Base-by-base conservation (phyloP, 148 eudicot genomes). In the Cornus kousa region DNA sequence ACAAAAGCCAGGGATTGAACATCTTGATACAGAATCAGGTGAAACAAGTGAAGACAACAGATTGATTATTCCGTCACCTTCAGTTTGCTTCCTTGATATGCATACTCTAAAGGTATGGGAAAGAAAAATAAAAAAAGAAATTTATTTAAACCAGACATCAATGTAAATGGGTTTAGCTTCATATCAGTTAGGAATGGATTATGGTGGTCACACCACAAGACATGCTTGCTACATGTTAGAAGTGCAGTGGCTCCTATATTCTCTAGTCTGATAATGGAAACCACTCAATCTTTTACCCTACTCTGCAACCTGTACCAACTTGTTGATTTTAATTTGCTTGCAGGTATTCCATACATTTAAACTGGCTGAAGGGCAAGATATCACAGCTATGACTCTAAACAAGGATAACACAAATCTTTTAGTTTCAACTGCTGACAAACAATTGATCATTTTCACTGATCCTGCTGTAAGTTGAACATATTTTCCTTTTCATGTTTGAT, bases 321-420 rank as follows among this genome's bases (percentile, higher is more conserved):
- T 60, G 62, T 79, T 72, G 33, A 82, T 67, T n/a, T 75, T 68
- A 68, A 80, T 65, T 64, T 75, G 71, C 68, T 88, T 78, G 78
- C 95, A 97, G 99, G 94, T 92, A 19, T 75, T 90, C 60, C 98
- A 92, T 79, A 81, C 84, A 48, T 57, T 92, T 79, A 86, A 91
- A 85, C 93, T 97, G 80, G 86, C 82, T 70, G 86, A 87, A 79
- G 99, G 97, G 68, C 93, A 94, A 84, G 91, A 94, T 86, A 87
- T 97, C 24, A 88, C 92, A 19, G 85, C 97, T 71, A 82, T 94
- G 81, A 95, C 97, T 75, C 80, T 97, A 78, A 91, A 91, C 79
- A 85, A 90, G 73, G 99, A 97, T 75, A 89, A 91, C 84, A 94
- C 99, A 40, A 94, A 94, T 89, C 97, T 97, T 79, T 78, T 97